phyloP scores from a whole-genome alignment of 768 basidiomycete genomes.

The Hygrophorus pudorinus region DNA sequence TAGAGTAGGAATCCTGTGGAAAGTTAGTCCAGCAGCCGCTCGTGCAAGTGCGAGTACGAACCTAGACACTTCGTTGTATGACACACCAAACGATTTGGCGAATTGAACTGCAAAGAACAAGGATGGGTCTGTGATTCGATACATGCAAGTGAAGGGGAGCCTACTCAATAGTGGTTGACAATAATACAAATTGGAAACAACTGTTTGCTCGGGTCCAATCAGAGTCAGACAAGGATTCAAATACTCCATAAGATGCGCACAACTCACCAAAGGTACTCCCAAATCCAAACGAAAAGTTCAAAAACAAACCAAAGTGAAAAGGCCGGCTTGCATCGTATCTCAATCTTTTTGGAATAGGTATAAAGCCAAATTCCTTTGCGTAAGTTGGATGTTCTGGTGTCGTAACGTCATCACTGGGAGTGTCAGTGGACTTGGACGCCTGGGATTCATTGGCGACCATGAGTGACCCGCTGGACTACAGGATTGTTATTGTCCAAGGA shows the following conservation, averaged over 20 bases:
- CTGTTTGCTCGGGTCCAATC: slow-evolving; percentile 21
- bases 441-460: too few relatives aligned
- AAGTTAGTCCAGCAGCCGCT: not conserved
- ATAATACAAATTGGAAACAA: slow-evolving; percentile 73
- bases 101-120: slow-evolving; percentile 28
- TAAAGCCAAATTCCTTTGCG: slow-evolving; percentile 46
- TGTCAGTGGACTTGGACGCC: too few relatives aligned
- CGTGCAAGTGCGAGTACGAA: slow-evolving; percentile 5
- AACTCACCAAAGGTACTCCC: slow-evolving; percentile 48
- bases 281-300: slow-evolving; percentile 54
- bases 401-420: too few relatives aligned
- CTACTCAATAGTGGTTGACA: slow-evolving; percentile 71
- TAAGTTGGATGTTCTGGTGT: not conserved
- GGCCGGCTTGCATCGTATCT: slow-evolving; percentile 42
- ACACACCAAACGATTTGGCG: slow-evolving; percentile 26
- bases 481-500: too few relatives aligned
- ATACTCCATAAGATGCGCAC: not conserved
- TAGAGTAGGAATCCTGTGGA: slow-evolving; percentile 24
- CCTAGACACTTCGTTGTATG: slow-evolving; percentile 17
- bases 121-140: not conserved
- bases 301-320: slow-evolving; percentile 38
- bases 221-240: not conserved
- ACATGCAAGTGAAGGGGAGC: slow-evolving; percentile 11
- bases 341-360: slow-evolving; percentile 51
- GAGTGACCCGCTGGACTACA: too few relatives aligned